Evolutionary conservation across 2,329 filamentous ascomycete genomes (phyloP).

Genomic region (Leptographium procerum): DNA sequence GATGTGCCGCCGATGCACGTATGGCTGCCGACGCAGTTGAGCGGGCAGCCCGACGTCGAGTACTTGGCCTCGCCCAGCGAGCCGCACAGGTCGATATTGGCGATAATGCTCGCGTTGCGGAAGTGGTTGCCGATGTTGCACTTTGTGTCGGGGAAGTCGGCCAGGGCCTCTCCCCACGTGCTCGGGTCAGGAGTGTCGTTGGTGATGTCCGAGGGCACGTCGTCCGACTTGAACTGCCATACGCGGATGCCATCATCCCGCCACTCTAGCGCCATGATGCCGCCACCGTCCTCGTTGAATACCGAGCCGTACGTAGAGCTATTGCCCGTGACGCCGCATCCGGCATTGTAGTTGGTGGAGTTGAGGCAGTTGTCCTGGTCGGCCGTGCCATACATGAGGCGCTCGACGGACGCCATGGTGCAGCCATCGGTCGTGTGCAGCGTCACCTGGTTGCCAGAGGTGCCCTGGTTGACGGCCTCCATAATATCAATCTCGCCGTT

Average conservation of each 20-base stretch:
- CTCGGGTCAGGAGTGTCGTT: slow-evolving; percentile 42
- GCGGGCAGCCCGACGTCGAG: slow-evolving; percentile 29
- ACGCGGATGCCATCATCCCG: slow-evolving; percentile 48
- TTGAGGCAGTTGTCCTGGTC: slow-evolving; percentile 38
- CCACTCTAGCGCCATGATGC: slow-evolving; percentile 50
- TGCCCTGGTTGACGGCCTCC: slow-evolving; percentile 29
- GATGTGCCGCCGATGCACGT: slow-evolving; percentile 12
- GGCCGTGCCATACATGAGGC: slow-evolving; percentile 37
- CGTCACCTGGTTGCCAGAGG: slow-evolving; percentile 45
- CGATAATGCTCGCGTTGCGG: slow-evolving; percentile 53
- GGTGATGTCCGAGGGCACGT: slow-evolving; percentile 41
- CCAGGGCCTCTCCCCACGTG: slow-evolving; percentile 48
- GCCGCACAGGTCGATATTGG: slow-evolving; percentile 56
- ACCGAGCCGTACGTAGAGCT: slow-evolving; percentile 34
- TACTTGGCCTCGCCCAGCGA: slow-evolving; percentile 38
- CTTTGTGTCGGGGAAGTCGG: slow-evolving; percentile 53
- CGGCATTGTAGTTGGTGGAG: slow-evolving; percentile 31
- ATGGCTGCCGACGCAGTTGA: slow-evolving; percentile 11
- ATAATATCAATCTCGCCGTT: slow-evolving; percentile 35
- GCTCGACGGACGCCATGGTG: slow-evolving; percentile 38
- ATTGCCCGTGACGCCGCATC: slow-evolving; percentile 41
- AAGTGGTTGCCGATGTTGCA: slow-evolving; percentile 51
- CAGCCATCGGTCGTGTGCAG: slow-evolving; percentile 45
- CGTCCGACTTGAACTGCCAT: slow-evolving; percentile 44
- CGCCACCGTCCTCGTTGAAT: slow-evolving; percentile 44